Conservation (phyloP, 2,329 filamentous ascomycete species). For the Cladosporium sphaerospermum region DNA sequence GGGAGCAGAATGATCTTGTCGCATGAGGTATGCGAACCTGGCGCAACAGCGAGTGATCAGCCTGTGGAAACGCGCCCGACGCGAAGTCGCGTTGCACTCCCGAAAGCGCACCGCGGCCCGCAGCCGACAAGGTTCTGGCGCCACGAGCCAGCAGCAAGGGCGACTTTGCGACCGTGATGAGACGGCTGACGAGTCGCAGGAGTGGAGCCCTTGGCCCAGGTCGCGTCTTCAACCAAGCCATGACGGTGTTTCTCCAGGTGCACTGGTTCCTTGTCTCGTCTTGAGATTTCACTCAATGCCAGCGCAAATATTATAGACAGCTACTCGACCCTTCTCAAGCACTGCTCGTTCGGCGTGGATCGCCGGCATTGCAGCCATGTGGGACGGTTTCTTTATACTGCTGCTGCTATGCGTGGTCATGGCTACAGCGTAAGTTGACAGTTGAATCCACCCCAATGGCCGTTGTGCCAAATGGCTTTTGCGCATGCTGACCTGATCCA, state of each 20-base stretch:
- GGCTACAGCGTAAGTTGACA: slow-evolving; percentile 52
- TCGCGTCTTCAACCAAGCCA: neutral
- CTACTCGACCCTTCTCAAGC: neutral
- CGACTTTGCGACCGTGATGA: neutral
- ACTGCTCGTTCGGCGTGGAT: neutral
- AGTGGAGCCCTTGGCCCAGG: neutral
- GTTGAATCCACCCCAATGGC: slow-evolving; percentile 6
- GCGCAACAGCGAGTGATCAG: no score
- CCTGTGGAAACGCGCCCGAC: no score
- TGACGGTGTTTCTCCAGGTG: neutral
- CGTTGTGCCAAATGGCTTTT: neutral
- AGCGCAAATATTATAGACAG: neutral
- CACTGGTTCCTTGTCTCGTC: neutral
- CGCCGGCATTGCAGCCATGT: slow-evolving; percentile 32
- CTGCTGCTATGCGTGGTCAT: slow-evolving; percentile 60
- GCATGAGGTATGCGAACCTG: no score
- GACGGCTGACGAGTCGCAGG: neutral
- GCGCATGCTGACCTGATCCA: slow-evolving; percentile 35
- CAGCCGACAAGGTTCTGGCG: no score
- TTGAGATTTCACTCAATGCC: neutral
- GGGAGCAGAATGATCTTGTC: no score
- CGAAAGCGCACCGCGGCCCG: no score
- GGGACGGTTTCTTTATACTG: slow-evolving; percentile 61
- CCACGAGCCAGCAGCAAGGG: neutral
- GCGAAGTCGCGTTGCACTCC: no score